Percentiles rank a stretch among this genome's conserved stretches.
phyloP scores from a whole-genome alignment of 2,329 filamentous ascomycete genomes.

The Tolypocladium nubicola region DNA sequence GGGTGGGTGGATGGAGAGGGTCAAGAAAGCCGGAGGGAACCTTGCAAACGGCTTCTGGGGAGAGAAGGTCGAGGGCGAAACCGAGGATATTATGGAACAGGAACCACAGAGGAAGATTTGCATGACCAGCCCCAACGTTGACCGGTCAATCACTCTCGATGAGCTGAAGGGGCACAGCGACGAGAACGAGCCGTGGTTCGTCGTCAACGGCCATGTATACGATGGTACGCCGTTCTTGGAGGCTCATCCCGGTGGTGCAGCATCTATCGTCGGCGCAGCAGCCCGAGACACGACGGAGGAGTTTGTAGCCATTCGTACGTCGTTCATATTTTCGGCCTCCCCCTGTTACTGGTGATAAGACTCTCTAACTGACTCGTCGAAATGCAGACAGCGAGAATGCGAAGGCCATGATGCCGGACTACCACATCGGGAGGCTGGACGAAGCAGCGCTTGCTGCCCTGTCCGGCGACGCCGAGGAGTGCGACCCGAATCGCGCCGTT shows the following conservation, averaged over 20 bases:
- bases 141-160: constrained; percentile 53
- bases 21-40: constrained; percentile 74
- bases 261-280: constrained; percentile 75
- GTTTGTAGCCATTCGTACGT: constrained; percentile 82
- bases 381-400: constrained; percentile 78
- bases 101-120: constrained; percentile 55
- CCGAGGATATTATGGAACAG: constrained; percentile 27
- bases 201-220: constrained; percentile 81
- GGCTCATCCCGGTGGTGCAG: constrained; percentile 75
- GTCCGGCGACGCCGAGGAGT: constrained; percentile 23
- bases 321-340: not conserved
- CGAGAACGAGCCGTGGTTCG: constrained; percentile 69
- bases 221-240: constrained; percentile 74
- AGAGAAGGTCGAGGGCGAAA: constrained; percentile 50
- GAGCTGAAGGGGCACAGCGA: constrained; percentile 60
- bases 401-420: constrained; percentile 77
- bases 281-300: constrained; percentile 77
- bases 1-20: constrained; percentile 87
- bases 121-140: constrained; percentile 63
- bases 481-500: constrained; percentile 34
- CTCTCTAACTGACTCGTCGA: not conserved
- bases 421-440: constrained; percentile 74
- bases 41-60: constrained; percentile 79
- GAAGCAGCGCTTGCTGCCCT: constrained; percentile 44
- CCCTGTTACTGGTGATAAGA: not conserved